phyloP scores from a whole-genome alignment of 306 rosid genomes.

The Malus asiatica region DNA sequence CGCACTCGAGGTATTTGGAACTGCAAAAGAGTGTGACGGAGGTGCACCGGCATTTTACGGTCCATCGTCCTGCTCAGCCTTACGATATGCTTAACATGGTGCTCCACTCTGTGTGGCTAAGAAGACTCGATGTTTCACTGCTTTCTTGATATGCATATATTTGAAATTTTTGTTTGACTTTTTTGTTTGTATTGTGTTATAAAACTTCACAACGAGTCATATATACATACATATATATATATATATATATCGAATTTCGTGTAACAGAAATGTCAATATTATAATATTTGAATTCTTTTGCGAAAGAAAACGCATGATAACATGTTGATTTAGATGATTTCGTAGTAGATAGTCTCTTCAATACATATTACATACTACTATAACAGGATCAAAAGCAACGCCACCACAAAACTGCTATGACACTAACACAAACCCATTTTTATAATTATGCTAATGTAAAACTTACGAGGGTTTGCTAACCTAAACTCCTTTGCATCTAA shows the following conservation, averaged over 20 bases:
- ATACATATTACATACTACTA: background rate
- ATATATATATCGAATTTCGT: background rate
- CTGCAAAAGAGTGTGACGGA: conserved; percentile 34
- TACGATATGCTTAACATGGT: conserved; percentile 63
- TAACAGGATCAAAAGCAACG: too few relatives aligned
- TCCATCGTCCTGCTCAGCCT: conserved; percentile 48
- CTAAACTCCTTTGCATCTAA: background rate
- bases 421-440: background rate
- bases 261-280: background rate
- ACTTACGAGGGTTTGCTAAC: background rate
- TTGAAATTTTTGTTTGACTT: background rate
- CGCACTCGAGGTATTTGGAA: conserved; percentile 32
- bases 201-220: too few relatives aligned
- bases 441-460: background rate
- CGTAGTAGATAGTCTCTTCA: too few relatives aligned
- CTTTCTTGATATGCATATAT: background rate
- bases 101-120: conserved; percentile 73
- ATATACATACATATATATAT: too few relatives aligned
- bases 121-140: conserved; percentile 47
- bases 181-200: background rate
- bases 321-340: background rate
- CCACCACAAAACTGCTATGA: background rate
- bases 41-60: conserved; percentile 49
- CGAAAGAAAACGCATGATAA: background rate
- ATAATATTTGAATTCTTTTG: background rate